Conservation (phyloP, 2,329 filamentous ascomycete genomes). For the Aspergillus sp. region DNA sequence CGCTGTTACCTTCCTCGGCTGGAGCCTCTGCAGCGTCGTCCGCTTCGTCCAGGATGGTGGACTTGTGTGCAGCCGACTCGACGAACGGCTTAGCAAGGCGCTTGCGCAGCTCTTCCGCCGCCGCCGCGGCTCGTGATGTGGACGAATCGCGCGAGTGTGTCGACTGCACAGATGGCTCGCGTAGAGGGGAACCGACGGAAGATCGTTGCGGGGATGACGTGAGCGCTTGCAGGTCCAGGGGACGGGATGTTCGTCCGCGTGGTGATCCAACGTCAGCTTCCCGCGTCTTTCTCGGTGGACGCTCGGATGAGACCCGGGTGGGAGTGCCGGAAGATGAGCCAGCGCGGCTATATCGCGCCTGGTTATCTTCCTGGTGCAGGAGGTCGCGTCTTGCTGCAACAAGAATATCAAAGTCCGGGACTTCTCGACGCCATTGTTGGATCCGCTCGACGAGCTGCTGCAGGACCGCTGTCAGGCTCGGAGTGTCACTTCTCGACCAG, state of each 20-base stretch:
- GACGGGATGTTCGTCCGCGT: constrained; percentile 22
- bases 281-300: constrained; percentile 6
- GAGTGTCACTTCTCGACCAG: constrained; percentile 47
- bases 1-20: constrained; percentile 13
- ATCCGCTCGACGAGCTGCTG: constrained; percentile 63
- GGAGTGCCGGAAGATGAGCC: constrained; percentile 22
- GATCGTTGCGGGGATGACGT: constrained; percentile 18
- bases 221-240: constrained; percentile 10
- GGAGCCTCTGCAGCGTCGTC: constrained; percentile 1
- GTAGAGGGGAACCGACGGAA: constrained; percentile 20
- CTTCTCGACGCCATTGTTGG: constrained; percentile 57
- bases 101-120: constrained; percentile 31
- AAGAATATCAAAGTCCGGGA: constrained; percentile 71
- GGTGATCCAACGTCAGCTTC: constrained; percentile 19
- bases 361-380: constrained; percentile 33
- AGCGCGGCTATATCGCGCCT: constrained; percentile 12
- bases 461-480: constrained; percentile 55
- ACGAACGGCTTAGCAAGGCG: constrained; percentile 34
- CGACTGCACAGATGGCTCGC: constrained; percentile 19
- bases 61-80: constrained; percentile 6
- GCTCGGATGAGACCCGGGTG: constrained; percentile 14
- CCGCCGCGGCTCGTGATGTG: constrained; percentile 16
- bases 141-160: constrained; percentile 25
- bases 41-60: constrained; percentile 1
- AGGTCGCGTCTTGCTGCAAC: constrained; percentile 56